A percentile compares a stretch with the other conserved stretches of the same genome.
phyloP scores from a whole-genome alignment of 495 filamentous ascomycete genomes.

The Annulohypoxylon moriforme region DNA sequence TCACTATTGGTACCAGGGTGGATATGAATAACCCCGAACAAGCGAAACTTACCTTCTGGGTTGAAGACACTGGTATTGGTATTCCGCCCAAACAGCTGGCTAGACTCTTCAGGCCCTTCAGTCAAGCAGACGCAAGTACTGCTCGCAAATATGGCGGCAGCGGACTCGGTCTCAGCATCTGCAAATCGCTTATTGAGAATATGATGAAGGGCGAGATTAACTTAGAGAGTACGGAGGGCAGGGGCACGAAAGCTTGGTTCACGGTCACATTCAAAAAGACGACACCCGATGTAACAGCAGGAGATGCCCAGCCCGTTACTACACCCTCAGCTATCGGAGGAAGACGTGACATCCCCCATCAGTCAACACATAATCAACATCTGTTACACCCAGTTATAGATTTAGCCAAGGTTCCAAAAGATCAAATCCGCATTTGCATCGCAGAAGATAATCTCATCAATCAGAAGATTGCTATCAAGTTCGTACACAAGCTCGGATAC shows the following conservation, averaged over 20 bases:
- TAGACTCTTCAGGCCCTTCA: slow-evolving; percentile 90
- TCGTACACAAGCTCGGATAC: slow-evolving; percentile 85
- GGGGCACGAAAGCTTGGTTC: slow-evolving; percentile 89
- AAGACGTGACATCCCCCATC: slow-evolving; percentile 54
- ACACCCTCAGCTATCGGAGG: slow-evolving; percentile 43
- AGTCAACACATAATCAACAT: slow-evolving; percentile 54
- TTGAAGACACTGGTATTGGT: slow-evolving; percentile 91
- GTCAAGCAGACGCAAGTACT: slow-evolving; percentile 87
- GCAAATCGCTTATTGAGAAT: slow-evolving; percentile 93
- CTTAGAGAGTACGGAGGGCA: slow-evolving; percentile 78
- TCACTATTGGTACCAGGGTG: slow-evolving; percentile 79
- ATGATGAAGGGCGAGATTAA: slow-evolving; percentile 87
- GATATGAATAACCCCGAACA: slow-evolving; percentile 75
- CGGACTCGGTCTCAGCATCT: slow-evolving; percentile 90
- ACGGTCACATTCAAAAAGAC: slow-evolving; percentile 85
- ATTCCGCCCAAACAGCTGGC: slow-evolving; percentile 82
- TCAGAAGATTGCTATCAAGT: slow-evolving; percentile 90
- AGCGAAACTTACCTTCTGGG: slow-evolving; percentile 82
- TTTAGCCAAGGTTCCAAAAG: slow-evolving; percentile 74
- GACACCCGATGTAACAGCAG: slow-evolving; percentile 59
- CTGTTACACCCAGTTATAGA: slow-evolving; percentile 66
- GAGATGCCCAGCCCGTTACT: slow-evolving; percentile 57
- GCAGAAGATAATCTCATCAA: slow-evolving; percentile 95
- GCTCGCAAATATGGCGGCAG: slow-evolving; percentile 90
- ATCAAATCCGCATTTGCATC: slow-evolving; percentile 85